A percentile compares a stretch with the other conserved stretches of the same genome.
Evolutionary conservation across 345 rosid genomes (phyloP).

Genomic region (Eucalyptus cladocalyx): DNA sequence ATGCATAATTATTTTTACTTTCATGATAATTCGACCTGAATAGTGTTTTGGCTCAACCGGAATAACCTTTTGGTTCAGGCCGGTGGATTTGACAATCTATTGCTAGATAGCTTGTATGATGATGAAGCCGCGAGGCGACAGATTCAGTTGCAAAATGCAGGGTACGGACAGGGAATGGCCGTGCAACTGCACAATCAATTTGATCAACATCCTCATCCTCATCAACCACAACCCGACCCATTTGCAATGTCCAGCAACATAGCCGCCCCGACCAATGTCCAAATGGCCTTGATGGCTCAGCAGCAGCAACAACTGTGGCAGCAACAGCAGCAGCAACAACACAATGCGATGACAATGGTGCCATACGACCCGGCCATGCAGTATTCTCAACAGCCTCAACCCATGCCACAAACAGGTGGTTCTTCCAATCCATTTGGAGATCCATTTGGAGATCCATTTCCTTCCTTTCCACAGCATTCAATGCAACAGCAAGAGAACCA

Average conservation of each 20-base stretch:
- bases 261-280: conserved; percentile 78
- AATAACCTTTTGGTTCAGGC: conserved; percentile 19
- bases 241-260: conserved; percentile 53
- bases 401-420: neutral
- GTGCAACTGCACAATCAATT: conserved; percentile 33
- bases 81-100: conserved; percentile 82
- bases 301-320: conserved; percentile 48
- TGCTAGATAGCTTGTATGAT: conserved; percentile 87
- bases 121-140: conserved; percentile 75
- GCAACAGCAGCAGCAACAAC: conserved; percentile 32
- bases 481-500: neutral
- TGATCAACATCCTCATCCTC: conserved; percentile 15
- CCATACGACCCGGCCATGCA: conserved; percentile 2
- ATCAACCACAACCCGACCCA: conserved; percentile 38
- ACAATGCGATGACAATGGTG: conserved; percentile 5
- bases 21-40: neutral
- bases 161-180: conserved; percentile 38
- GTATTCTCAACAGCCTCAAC: neutral
- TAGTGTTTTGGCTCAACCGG: neutral
- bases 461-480: neutral
- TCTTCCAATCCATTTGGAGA: conserved; percentile 74
- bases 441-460: conserved; percentile 6
- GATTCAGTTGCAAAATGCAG: conserved; percentile 63
- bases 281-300: conserved; percentile 59
- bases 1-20: neutral